These are phyloP conservation scores for Pichia heedii DNA, from an alignment of 805 yeast species.

Conservation along the genomic window DNA sequence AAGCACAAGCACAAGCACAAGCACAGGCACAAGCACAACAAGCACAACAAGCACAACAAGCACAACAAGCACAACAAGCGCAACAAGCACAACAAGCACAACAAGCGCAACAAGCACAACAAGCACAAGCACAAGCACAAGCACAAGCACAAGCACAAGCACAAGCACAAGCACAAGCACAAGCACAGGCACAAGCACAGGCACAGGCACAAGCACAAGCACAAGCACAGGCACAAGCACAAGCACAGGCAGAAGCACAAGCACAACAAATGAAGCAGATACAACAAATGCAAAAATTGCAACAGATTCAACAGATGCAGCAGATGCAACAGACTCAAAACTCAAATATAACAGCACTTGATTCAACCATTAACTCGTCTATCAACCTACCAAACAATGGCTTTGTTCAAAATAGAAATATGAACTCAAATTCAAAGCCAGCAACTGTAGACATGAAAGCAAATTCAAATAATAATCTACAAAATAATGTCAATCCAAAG, in stretches of 20 bases:
- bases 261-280: neutral
- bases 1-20: constrained; percentile 7
- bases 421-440: neutral
- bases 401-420: neutral
- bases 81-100: constrained; percentile 7
- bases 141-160: too few species aligned
- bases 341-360: neutral
- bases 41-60: neutral
- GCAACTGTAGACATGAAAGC: too few species aligned
- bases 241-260: neutral
- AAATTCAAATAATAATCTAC: too few species aligned
- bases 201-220: too few species aligned
- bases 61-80: constrained; percentile 1
- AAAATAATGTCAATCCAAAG: too few species aligned
- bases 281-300: neutral
- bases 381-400: neutral
- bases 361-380: neutral
- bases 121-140: constrained; percentile 6
- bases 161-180: too few species aligned
- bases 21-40: neutral
- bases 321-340: neutral
- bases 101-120: too few species aligned
- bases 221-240: too few species aligned
- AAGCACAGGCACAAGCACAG: too few species aligned
- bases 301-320: neutral